Percentiles rank a stretch among this genome's conserved stretches.
Conservation (phyloP, 768 basidiomycete species). For the Cystofilobasidium bisporidii region DNA sequence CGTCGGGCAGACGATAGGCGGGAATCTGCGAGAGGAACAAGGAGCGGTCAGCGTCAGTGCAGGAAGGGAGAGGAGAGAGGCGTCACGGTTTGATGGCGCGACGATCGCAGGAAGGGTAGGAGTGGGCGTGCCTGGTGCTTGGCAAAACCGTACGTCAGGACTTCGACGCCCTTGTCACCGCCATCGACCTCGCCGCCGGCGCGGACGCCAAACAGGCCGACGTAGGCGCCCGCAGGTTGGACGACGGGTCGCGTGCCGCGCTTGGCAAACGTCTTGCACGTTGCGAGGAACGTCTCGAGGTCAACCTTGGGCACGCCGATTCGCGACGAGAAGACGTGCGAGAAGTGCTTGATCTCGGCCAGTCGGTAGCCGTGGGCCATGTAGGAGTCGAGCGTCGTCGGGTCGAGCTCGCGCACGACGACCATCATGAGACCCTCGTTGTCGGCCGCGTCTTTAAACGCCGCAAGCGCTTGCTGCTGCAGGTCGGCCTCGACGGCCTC, state of each 20-base stretch:
- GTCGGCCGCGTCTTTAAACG: constrained; percentile 35
- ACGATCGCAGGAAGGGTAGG: neutral
- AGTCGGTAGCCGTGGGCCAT: constrained; percentile 38
- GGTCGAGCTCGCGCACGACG: constrained; percentile 37
- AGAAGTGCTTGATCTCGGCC: constrained; percentile 39
- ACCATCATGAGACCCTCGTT: constrained; percentile 41
- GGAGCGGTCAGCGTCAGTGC: neutral
- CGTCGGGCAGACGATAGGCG: constrained; percentile 41
- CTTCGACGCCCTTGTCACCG: constrained; percentile 34
- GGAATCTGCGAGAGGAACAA: constrained; percentile 35
- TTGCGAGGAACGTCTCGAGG: constrained; percentile 38
- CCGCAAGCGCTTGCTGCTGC: constrained; percentile 29
- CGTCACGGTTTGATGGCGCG: neutral
- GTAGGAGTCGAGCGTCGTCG: constrained; percentile 37
- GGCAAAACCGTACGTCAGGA: constrained; percentile 41
- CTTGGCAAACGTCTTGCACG: constrained; percentile 41
- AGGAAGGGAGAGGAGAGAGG: neutral
- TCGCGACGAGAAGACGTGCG: constrained; percentile 35
- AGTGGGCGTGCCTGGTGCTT: constrained; percentile 33
- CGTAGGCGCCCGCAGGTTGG: constrained; percentile 39
- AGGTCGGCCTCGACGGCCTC: constrained; percentile 25
- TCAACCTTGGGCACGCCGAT: constrained; percentile 37
- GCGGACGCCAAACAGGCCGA: constrained; percentile 39
- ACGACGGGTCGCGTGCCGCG: constrained; percentile 39
- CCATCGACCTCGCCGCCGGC: constrained; percentile 28